A percentile compares a stretch with the other conserved stretches of the same genome.
phyloP scores from a whole-genome alignment of 2,329 filamentous ascomycete genomes.

The Penicillium nordicum region DNA sequence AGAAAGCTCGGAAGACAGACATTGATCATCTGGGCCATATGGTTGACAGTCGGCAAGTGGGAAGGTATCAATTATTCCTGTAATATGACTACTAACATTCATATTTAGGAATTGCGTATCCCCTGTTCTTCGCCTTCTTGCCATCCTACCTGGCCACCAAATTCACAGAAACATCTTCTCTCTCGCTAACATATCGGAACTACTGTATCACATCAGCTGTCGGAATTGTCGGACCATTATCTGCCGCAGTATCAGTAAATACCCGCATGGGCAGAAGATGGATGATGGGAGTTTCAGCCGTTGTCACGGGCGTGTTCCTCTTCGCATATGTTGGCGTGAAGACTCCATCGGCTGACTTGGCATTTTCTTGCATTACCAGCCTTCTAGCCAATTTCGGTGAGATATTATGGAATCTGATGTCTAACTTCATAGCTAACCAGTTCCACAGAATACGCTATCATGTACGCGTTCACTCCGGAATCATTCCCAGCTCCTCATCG shows the following conservation, averaged over 20 bases:
- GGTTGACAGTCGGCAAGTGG: conserved; percentile 39
- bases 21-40: conserved; percentile 41
- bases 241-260: conserved; percentile 42
- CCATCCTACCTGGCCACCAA: conserved; percentile 46
- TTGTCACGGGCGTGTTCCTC: conserved; percentile 47
- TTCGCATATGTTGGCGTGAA: conserved; percentile 46
- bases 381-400: conserved; percentile 43
- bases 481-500: conserved; percentile 29
- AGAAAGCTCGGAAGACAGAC: conserved; percentile 29
- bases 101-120: conserved; percentile 43
- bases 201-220: conserved; percentile 36
- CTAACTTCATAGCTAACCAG: background rate
- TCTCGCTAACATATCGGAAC: conserved; percentile 24
- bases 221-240: conserved; percentile 43
- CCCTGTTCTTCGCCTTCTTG: conserved; percentile 48
- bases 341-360: conserved; percentile 34
- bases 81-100: background rate
- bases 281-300: conserved; percentile 47
- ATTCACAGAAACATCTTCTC: conserved; percentile 26
- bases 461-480: conserved; percentile 30
- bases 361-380: conserved; percentile 42
- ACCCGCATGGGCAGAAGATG: conserved; percentile 43
- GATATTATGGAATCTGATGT: background rate
- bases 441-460: conserved; percentile 29
- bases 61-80: fast-evolving